These are phyloP conservation scores for Phascolomyces articulosus DNA, from an alignment of 371 early-diverging fungal species.

Conservation along the genomic window DNA sequence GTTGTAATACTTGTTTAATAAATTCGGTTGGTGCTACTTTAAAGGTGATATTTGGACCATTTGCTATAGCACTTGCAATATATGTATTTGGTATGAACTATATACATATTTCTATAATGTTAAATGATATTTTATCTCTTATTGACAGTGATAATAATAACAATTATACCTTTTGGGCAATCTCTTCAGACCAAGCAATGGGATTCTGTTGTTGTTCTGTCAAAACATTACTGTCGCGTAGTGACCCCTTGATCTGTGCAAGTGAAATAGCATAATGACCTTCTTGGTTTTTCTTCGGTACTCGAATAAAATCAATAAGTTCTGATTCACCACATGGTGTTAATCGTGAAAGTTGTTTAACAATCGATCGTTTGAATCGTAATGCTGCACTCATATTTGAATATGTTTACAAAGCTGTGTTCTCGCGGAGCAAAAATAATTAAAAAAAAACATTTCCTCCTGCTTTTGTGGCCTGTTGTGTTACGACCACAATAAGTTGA, in stretches of 20 bases:
- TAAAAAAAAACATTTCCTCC: too few species aligned
- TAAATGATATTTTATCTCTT: too few species aligned
- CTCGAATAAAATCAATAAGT: conserved; percentile 17
- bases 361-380: conserved; percentile 51
- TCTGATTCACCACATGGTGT: conserved; percentile 16
- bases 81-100: conserved; percentile 30
- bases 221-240: background rate
- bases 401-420: background rate
- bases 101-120: background rate
- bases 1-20: conserved; percentile 50
- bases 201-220: background rate
- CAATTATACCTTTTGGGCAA: conserved; percentile 57
- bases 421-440: too few species aligned
- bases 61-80: conserved; percentile 55
- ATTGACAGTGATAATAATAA: too few species aligned
- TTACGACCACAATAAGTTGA: too few species aligned
- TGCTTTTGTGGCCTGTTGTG: too few species aligned
- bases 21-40: conserved; percentile 56
- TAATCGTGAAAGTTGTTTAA: conserved; percentile 32
- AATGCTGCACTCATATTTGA: conserved; percentile 19
- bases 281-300: conserved; percentile 23
- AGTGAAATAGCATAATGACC: conserved; percentile 37
- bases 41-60: conserved; percentile 80
- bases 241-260: conserved; percentile 21
- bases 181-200: conserved; percentile 46